Base-by-base conservation (phyloP, 768 basidiomycete genomes). In the Suillus brevipes region DNA sequence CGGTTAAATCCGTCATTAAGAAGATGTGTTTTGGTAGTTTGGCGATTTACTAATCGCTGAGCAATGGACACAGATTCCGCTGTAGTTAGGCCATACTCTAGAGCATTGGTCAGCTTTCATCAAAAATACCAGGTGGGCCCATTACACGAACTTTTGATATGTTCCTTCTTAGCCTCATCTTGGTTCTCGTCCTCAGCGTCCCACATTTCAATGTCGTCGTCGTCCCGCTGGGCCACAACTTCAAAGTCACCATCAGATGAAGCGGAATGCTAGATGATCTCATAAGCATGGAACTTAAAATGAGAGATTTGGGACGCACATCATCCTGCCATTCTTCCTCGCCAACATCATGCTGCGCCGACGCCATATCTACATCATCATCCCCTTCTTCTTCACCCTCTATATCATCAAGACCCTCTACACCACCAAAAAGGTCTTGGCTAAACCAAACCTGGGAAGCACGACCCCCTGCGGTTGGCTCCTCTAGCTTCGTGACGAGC, bases 1-100 rank as follows among this genome's bases (percentile, higher is more conserved):
- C 94, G 91, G 77, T 90, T 95, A 83, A 99, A 99, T 14, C 97
- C 97, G 55, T 97, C 91, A 70, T 99, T 94, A 72, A 99, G 85
- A 31, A 99, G 83, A 36, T 94, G 85, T 6, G 94, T 94, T 72
- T 89, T 89, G 0, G 95, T 98, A 68, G 83, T 95, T 79, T 93
- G 81, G 38, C 94, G 89, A 76, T 99, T 99, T 61, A 97, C 91
- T 37, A 99, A 82, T 71, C 89, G 87, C 65, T 95, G 93, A 0
- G 97, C 97, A 25, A 99, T 82, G 6, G 94, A 92, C 52, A 98
- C 86, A 5, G 97, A 94, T 78, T 97, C 95, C 28, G 89, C 88
- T 2, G 95, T 97, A 42, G 86, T 82, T 10, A 99, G 80, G 57
- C 95, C 94, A 69, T 89, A 82, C 70, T 88, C 97, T 97, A 71